A percentile compares a stretch with the other conserved stretches of the same genome.
Evolutionary conservation across 352 stramenopile genomes (phyloP).

Genomic region (Phytopythium sindhum): DNA sequence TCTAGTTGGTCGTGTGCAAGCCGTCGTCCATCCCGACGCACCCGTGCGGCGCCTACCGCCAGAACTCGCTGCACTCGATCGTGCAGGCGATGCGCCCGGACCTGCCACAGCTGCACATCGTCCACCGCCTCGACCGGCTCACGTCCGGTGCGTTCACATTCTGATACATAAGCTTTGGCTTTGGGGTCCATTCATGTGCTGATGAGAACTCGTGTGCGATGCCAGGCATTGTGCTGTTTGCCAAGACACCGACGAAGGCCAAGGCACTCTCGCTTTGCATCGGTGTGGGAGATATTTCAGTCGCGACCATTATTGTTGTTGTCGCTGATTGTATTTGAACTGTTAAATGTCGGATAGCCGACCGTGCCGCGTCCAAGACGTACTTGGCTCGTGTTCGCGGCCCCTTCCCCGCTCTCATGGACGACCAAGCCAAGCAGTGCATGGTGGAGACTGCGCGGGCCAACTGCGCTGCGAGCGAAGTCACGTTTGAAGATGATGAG

Average conservation of each 20-base stretch:
- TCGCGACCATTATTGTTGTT: not conserved
- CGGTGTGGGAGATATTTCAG: constrained; percentile 24
- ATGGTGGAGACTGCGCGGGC: constrained; percentile 32
- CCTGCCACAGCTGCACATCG: constrained; percentile 76
- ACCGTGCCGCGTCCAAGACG: constrained; percentile 89
- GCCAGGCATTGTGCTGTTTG: constrained; percentile 76
- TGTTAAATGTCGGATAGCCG: constrained; percentile 28
- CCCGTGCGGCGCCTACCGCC: constrained; percentile 92
- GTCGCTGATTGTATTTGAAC: not conserved
- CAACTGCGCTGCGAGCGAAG: constrained; percentile 43
- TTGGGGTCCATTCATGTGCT: not conserved
- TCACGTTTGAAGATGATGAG: constrained; percentile 50
- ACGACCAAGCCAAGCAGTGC: constrained; percentile 29
- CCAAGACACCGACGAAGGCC: constrained; percentile 70
- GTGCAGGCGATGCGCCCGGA: constrained; percentile 66
- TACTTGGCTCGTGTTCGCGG: constrained; percentile 94
- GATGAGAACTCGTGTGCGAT: not conserved
- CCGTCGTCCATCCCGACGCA: constrained; percentile 94
- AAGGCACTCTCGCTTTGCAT: constrained; percentile 73
- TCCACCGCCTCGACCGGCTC: constrained; percentile 96
- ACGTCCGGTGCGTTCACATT: constrained; percentile 75
- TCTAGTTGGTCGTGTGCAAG: constrained; percentile 84
- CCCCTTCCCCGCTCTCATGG: constrained; percentile 68
- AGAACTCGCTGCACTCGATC: constrained; percentile 92
- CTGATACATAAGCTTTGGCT: not conserved